These are phyloP conservation scores for Ottelia alismoides DNA, from an alignment of 106 monocot genomes.

Conservation along the genomic window DNA sequence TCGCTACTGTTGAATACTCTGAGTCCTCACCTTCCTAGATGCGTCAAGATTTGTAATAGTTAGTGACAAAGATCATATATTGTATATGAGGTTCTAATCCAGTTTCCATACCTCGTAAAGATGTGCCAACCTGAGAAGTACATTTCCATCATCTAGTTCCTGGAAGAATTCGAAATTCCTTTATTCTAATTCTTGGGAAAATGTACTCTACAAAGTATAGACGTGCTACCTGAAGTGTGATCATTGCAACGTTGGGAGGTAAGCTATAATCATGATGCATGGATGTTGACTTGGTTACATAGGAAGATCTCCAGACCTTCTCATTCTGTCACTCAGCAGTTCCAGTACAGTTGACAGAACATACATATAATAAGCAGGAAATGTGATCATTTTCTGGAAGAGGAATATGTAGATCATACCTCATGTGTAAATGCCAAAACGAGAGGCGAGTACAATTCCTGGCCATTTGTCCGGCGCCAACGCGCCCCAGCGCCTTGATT, in stretches of 20 bases:
- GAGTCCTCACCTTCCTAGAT: constrained; percentile 58
- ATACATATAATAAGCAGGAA: background rate
- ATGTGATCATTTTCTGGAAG: background rate
- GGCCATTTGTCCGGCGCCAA: constrained; percentile 75
- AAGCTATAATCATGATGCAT: constrained; percentile 52
- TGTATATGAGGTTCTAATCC: too few species aligned
- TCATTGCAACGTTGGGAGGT: constrained; percentile 74
- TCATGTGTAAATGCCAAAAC: constrained; percentile 55
- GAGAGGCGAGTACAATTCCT: constrained; percentile 76
- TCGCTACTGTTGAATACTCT: constrained; percentile 41
- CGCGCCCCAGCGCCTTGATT: constrained; percentile 45
- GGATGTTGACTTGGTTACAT: constrained; percentile 15
- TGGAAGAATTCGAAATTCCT: constrained; percentile 5
- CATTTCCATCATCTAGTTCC: constrained; percentile 58
- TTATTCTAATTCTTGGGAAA: background rate
- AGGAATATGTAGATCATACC: constrained; percentile 17
- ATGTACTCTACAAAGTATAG: background rate
- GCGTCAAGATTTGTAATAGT: background rate
- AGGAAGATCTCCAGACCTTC: constrained; percentile 45
- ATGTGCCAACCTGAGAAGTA: constrained; percentile 69
- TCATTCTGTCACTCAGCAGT: constrained; percentile 24
- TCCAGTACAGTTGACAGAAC: too few species aligned
- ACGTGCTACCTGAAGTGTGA: constrained; percentile 54
- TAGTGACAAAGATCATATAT: background rate
- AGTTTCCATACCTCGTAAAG: constrained; percentile 51